A percentile compares a stretch with the other conserved stretches of the same genome.
These are phyloP conservation scores for Noccaea bulbosa DNA, from an alignment of 345 rosid species.

Conservation along the genomic window DNA sequence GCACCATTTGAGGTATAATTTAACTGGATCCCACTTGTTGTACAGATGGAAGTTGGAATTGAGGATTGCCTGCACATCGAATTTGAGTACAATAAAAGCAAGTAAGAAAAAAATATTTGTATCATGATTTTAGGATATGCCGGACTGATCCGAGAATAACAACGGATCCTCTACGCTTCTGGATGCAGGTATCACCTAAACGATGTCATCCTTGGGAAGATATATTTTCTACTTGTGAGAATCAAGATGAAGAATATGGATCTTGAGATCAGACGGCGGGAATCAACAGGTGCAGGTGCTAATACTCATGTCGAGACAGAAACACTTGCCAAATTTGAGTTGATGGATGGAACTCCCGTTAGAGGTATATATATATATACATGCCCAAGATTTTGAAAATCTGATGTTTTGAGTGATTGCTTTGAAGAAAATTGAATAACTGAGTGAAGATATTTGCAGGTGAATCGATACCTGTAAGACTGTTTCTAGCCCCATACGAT, in stretches of 20 bases:
- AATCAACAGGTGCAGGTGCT: conserved; percentile 95
- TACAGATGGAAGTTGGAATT: conserved; percentile 99
- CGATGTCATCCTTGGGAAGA: conserved; percentile 96
- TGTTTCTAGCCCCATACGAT: conserved; percentile 95
- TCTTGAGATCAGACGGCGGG: conserved; percentile 96
- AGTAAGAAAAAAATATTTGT: conserved; percentile 50
- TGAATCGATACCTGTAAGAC: conserved; percentile 95
- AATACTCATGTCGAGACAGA: conserved; percentile 98
- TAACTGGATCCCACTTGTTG: conserved; percentile 29
- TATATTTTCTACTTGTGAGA: conserved; percentile 96
- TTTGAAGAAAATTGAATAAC: not conserved
- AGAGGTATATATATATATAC: conserved; percentile 59
- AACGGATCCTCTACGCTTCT: not conserved
- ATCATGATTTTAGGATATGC: conserved; percentile 15
- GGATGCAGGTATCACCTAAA: conserved; percentile 87
- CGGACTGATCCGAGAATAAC: not conserved
- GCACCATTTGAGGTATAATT: no score
- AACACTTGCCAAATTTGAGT: conserved; percentile 92
- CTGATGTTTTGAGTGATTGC: conserved; percentile 4
- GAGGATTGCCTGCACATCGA: conserved; percentile 99
- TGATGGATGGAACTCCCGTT: conserved; percentile 99
- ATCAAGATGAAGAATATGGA: conserved; percentile 99
- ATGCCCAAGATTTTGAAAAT: not conserved
- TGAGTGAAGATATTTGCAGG: conserved; percentile 53
- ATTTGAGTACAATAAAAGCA: conserved; percentile 99